These are phyloP conservation scores for Rasamsonia emersonii DNA, from an alignment of 2,329 filamentous ascomycete species.

Conservation along the genomic window DNA sequence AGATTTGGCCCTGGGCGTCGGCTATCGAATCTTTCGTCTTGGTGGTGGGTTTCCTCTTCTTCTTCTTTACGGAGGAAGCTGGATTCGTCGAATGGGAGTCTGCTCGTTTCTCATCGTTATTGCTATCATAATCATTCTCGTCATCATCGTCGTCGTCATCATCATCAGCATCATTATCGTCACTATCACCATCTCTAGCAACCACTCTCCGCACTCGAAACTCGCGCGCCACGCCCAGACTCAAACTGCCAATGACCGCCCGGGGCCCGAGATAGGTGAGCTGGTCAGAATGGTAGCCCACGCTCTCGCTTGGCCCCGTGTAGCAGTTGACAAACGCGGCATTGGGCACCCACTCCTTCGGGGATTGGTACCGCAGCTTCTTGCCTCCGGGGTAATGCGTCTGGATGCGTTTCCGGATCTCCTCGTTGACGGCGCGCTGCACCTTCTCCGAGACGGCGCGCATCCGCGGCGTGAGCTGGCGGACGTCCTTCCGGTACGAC, in stretches of 20 bases:
- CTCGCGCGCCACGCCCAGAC: constrained; percentile 83
- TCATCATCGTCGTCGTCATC: constrained; percentile 9
- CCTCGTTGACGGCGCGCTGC: constrained; percentile 64
- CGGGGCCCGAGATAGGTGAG: constrained; percentile 87
- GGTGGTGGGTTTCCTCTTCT: constrained; percentile 15
- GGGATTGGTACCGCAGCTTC: constrained; percentile 71
- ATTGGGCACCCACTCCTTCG: constrained; percentile 69
- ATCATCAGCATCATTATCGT: constrained; percentile 15
- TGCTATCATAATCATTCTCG: constrained; percentile 6
- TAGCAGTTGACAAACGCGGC: constrained; percentile 95
- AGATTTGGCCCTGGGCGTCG: constrained; percentile 74
- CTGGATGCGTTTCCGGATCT: constrained; percentile 63
- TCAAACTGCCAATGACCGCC: constrained; percentile 80
- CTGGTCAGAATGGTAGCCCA: constrained; percentile 89
- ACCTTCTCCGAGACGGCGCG: constrained; percentile 60
- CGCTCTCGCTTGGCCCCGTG: constrained; percentile 66
- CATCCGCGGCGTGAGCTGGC: constrained; percentile 67
- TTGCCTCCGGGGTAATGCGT: constrained; percentile 58
- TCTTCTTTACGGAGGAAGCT: constrained; percentile 20
- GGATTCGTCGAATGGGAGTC: constrained; percentile 3
- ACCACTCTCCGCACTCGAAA: constrained; percentile 77
- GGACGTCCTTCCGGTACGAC: constrained; percentile 62
- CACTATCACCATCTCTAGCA: constrained; percentile 46
- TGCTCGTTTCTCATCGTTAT: constrained; percentile 2
- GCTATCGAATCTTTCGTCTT: constrained; percentile 27